Conservation (phyloP, 805 yeast genomes). For the Blastobotrys terrestris region DNA sequence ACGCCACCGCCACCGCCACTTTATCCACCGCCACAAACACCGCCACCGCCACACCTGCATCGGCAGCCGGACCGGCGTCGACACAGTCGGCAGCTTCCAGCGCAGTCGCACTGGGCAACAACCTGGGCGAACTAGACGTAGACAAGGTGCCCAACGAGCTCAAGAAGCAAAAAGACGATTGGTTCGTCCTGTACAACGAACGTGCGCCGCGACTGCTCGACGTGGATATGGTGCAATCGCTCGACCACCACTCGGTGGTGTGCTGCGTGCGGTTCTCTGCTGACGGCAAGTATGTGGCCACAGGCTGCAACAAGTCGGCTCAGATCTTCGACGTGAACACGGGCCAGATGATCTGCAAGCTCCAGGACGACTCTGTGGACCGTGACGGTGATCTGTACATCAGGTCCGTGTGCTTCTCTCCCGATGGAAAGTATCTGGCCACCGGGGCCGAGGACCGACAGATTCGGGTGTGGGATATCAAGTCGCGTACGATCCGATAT, state of each 20-base stretch:
- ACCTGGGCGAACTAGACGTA: slow-evolving; percentile 62
- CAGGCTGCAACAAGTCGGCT: slow-evolving; percentile 94
- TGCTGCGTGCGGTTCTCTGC: slow-evolving; percentile 92
- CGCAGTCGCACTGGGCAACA: slow-evolving; percentile 28
- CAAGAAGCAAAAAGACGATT: slow-evolving; percentile 79
- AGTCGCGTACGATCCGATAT: slow-evolving; percentile 77
- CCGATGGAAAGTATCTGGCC: slow-evolving; percentile 88
- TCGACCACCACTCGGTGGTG: slow-evolving; percentile 90
- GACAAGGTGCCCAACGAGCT: slow-evolving; percentile 65
- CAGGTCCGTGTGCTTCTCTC: slow-evolving; percentile 92
- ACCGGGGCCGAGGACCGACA: slow-evolving; percentile 77
- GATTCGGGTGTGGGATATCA: slow-evolving; percentile 93
- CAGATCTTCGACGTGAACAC: slow-evolving; percentile 90
- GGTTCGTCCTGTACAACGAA: slow-evolving; percentile 86
- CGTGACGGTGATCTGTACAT: slow-evolving; percentile 81
- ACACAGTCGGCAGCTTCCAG: slow-evolving; percentile 8
- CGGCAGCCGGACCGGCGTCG: slow-evolving; percentile 1
- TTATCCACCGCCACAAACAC: slow-evolving; percentile 13
- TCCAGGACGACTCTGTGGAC: slow-evolving; percentile 74
- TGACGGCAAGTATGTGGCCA: slow-evolving; percentile 89
- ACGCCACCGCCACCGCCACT: slow-evolving; percentile 15
- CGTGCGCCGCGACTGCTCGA: slow-evolving; percentile 70
- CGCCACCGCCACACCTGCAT: slow-evolving; percentile 9
- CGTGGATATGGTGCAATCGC: slow-evolving; percentile 80
- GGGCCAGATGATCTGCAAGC: slow-evolving; percentile 80